Percentiles rank a stretch among this genome's conserved stretches.
phyloP scores from a whole-genome alignment of 2,329 filamentous ascomycete genomes.

The Colletotrichum lini region DNA sequence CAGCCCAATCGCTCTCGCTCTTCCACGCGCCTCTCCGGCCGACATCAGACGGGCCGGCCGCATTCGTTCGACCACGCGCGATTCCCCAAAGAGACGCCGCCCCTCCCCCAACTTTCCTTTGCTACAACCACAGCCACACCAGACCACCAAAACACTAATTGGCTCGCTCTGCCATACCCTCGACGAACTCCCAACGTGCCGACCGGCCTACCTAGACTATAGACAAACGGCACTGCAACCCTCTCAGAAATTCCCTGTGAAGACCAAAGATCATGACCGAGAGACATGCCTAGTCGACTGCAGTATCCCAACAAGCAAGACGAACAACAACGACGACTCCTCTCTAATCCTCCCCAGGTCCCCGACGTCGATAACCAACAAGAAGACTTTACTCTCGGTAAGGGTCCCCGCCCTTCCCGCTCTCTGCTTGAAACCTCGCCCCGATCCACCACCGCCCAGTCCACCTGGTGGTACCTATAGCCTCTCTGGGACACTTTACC shows the following conservation, averaged over 20 bases:
- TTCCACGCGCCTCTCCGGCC: background rate
- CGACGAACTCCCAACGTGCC: conserved; percentile 22
- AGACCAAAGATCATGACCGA: conserved; percentile 35
- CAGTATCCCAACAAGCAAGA: conserved; percentile 48
- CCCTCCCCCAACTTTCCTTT: conserved; percentile 17
- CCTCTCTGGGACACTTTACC: conserved; percentile 5
- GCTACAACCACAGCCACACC: conserved; percentile 20
- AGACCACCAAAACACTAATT: conserved; percentile 20
- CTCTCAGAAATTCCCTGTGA: background rate
- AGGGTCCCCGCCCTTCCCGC: conserved; percentile 27
- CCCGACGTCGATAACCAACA: conserved; percentile 53
- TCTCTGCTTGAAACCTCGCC: conserved; percentile 31
- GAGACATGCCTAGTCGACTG: conserved; percentile 51
- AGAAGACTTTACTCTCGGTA: conserved; percentile 48
- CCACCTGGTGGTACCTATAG: conserved; percentile 5
- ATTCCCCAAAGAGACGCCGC: conserved; percentile 28
- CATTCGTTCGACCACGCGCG: conserved; percentile 31
- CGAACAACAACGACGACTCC: conserved; percentile 48
- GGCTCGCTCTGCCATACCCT: background rate
- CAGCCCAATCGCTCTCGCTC: background rate
- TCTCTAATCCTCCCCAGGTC: conserved; percentile 26
- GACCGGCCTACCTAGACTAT: conserved; percentile 18
- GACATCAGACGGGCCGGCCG: conserved; percentile 33
- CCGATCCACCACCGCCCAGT: conserved; percentile 19
- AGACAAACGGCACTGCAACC: background rate